These are phyloP conservation scores for Aurifilum marmelostoma DNA, from an alignment of 2,329 filamentous ascomycete genomes.

Conservation along the genomic window DNA sequence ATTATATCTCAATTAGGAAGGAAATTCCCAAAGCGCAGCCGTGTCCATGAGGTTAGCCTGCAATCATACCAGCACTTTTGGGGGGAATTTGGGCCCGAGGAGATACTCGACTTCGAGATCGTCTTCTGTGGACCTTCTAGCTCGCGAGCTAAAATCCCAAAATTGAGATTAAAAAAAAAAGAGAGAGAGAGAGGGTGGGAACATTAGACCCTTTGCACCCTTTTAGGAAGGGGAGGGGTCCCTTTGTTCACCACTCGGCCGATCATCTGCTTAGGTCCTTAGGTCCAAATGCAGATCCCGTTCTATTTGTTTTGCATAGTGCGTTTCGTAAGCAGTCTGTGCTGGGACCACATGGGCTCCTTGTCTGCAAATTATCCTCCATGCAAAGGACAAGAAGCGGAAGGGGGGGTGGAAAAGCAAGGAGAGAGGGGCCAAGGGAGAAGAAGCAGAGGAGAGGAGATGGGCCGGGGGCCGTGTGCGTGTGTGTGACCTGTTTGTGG, in stretches of 20 bases:
- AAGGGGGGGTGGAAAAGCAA: neutral
- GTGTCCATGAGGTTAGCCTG: neutral
- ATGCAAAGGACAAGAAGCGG: neutral
- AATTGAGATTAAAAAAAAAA: neutral
- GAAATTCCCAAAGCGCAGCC: constrained; percentile 9
- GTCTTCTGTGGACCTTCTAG: constrained; percentile 26
- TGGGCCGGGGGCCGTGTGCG: too few relatives aligned
- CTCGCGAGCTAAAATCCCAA: constrained; percentile 12
- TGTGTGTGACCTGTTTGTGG: neutral
- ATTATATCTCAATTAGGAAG: neutral
- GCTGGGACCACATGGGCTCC: neutral
- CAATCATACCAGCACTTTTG: neutral
- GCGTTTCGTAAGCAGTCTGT: neutral
- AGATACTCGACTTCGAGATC: constrained; percentile 15
- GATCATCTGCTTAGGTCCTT: neutral
- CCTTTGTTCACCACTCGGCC: neutral
- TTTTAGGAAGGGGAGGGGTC: neutral
- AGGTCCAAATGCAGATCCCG: neutral
- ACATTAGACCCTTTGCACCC: constrained; percentile 2
- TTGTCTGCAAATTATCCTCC: neutral
- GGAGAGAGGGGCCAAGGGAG: neutral
- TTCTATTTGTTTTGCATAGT: neutral
- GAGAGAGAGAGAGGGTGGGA: too few relatives aligned
- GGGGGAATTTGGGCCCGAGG: neutral
- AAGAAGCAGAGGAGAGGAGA: neutral